A percentile compares a stretch with the other conserved stretches of the same genome.
These are phyloP conservation scores for Apophysomyces elegans DNA, from an alignment of 371 early-diverging fungal species.

Conservation along the genomic window DNA sequence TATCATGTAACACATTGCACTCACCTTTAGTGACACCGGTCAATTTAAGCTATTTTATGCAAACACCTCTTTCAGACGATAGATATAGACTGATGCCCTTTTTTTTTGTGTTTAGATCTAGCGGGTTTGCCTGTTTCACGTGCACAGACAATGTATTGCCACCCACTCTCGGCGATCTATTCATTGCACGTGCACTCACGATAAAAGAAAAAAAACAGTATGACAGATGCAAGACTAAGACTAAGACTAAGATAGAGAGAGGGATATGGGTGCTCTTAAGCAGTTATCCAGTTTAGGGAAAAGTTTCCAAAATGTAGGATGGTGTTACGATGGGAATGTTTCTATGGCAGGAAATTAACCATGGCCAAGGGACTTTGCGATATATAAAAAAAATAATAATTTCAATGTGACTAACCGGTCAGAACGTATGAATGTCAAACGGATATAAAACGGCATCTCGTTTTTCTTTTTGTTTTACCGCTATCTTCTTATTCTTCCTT, in stretches of 20 bases:
- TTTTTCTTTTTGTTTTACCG: background rate
- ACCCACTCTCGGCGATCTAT: conserved; percentile 3
- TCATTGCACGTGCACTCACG: background rate
- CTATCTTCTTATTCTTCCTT: background rate
- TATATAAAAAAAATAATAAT: too few species aligned
- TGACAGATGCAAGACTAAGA: too few species aligned
- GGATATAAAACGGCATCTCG: background rate
- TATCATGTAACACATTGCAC: too few species aligned
- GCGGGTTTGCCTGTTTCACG: background rate
- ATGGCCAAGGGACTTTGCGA: too few species aligned
- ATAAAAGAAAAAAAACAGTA: background rate
- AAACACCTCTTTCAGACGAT: too few species aligned
- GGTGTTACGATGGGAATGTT: background rate
- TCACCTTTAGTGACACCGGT: too few species aligned
- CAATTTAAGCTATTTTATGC: too few species aligned
- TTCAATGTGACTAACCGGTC: background rate
- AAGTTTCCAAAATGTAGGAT: conserved; percentile 11
- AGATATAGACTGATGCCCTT: background rate
- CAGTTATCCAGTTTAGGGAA: background rate
- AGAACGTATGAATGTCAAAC: background rate
- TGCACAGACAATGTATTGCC: background rate
- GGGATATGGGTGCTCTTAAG: background rate
- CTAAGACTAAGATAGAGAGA: background rate
- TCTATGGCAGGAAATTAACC: background rate
- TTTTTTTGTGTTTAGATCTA: background rate